These are phyloP conservation scores for Aspergillus biplanus DNA, from an alignment of 495 filamentous ascomycete genomes.

Conservation along the genomic window DNA sequence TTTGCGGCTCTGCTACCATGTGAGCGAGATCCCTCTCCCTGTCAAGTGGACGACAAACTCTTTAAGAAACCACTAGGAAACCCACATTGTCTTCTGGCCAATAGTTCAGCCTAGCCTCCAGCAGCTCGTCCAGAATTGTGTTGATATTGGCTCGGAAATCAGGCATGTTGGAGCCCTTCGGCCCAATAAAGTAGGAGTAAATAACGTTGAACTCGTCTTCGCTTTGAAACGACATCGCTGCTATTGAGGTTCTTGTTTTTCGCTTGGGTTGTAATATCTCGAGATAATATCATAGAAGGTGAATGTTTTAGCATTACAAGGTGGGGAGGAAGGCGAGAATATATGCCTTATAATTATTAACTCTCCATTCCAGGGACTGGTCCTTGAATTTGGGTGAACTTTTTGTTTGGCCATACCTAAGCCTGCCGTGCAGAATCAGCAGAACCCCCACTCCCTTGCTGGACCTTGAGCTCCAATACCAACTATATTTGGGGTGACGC, in stretches of 20 bases:
- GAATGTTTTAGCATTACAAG: neutral
- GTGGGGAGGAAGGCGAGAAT: neutral
- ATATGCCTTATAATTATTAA: neutral
- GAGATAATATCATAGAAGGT: neutral
- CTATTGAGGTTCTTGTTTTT: neutral
- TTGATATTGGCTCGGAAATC: conserved; percentile 1
- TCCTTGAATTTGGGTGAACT: neutral
- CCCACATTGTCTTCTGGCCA: conserved; percentile 1
- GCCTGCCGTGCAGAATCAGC: neutral
- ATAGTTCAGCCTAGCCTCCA: conserved; percentile 1
- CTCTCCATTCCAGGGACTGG: neutral
- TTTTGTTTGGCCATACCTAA: neutral
- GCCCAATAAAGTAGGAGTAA: conserved; percentile 4
- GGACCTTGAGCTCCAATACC: neutral
- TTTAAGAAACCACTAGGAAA: neutral
- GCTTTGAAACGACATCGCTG: neutral
- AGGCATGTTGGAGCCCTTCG: conserved; percentile 1
- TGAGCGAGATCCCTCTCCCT: neutral
- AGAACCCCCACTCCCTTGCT: neutral
- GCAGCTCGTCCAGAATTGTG: neutral
- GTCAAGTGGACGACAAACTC: neutral
- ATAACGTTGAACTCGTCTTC: conserved; percentile 4
- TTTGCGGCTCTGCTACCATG: neutral
- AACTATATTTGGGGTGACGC: neutral
- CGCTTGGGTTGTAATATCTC: neutral